Base-by-base conservation (phyloP, 768 basidiomycete genomes). In the Tephrocybe sp. region DNA sequence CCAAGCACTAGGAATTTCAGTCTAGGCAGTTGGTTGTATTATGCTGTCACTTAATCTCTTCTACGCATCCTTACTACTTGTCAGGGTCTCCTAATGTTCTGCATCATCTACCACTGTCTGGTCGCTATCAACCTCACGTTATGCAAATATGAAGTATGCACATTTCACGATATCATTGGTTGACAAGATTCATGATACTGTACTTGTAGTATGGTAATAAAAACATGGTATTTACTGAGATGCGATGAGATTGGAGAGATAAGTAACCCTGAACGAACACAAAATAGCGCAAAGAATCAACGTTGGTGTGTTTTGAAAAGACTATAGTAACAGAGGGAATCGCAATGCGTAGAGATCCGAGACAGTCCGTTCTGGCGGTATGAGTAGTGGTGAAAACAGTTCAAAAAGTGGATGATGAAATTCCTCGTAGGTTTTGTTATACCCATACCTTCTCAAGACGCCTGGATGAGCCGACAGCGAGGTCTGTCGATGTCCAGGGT, bases 371-470 rank as follows among this genome's bases (percentile, higher is more conserved):
- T 66, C 68, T 66, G 59, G 67, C 70, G 67, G 66, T 65, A 70
- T 62, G 60, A 61, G 58, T 62, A 64, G 59, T 66, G 61, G 61
- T 63, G 56, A 65, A 51, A 56, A 59, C 51, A 51, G 58, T 59
- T 62, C 54, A 55, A 64, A 67, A 53, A 60, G 51, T 58, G 50
- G 48, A 58, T 52, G 45, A 59, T 36, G 23, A 46, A 55, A 51
- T 55, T 55, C 24, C 45, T 42, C 46, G 37, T 33, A 34, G 38
- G 21, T 50, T 44, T 44, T 44, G 60, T 77, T 64, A 83, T 54
- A 74, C 78, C 78, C 80, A 83, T n/a, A 79, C 74, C 65, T 81
- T 81, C 57, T 86, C 85, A 55, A 79, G 65, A 38, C 84, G 70
- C 54, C 83, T 77, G 45, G 78, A 76, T 21, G 69, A 67, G 33